Percentiles rank a stretch among this genome's conserved stretches.
phyloP scores from a whole-genome alignment of 345 rosid species.

The Pseudoturritis turrita region DNA sequence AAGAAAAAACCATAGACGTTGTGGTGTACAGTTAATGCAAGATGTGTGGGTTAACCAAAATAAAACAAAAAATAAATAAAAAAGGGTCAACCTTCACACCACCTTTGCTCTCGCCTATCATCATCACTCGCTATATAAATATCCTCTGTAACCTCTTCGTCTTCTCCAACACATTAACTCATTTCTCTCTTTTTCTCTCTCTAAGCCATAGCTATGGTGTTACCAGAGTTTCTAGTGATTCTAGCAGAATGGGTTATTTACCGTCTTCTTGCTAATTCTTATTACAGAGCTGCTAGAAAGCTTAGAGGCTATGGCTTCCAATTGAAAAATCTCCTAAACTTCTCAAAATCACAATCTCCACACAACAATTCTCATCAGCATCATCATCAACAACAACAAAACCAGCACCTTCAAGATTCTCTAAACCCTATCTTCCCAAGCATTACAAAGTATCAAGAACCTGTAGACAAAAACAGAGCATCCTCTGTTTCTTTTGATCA shows the following conservation, averaged over 20 bases:
- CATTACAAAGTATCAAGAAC: conserved; percentile 32
- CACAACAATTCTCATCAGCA: conserved; percentile 17
- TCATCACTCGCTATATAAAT: conserved; percentile 15
- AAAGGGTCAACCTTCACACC: conserved; percentile 34
- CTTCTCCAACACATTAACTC: conserved; percentile 22
- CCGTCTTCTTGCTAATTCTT: conserved; percentile 58
- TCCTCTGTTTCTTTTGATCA: conserved; percentile 23
- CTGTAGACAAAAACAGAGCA: conserved; percentile 29
- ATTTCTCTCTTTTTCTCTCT: background rate
- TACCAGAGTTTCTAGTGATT: conserved; percentile 45
- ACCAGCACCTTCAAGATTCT: conserved; percentile 1
- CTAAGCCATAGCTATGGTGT: conserved; percentile 40
- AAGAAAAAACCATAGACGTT: background rate
- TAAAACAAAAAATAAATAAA: background rate
- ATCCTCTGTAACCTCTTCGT: conserved; percentile 10
- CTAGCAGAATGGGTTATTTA: conserved; percentile 57
- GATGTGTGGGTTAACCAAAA: conserved; percentile 25
- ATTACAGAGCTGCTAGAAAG: conserved; percentile 61
- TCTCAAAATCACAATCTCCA: conserved; percentile 14
- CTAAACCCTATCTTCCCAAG: conserved; percentile 35
- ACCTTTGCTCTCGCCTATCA: conserved; percentile 30
- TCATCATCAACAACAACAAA: conserved; percentile 4
- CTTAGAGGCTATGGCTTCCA: conserved; percentile 52
- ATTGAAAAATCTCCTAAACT: conserved; percentile 28
- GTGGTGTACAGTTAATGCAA: conserved; percentile 27